Conservation (phyloP, 495 filamentous ascomycete species). For the Hypoxylon rickii region DNA sequence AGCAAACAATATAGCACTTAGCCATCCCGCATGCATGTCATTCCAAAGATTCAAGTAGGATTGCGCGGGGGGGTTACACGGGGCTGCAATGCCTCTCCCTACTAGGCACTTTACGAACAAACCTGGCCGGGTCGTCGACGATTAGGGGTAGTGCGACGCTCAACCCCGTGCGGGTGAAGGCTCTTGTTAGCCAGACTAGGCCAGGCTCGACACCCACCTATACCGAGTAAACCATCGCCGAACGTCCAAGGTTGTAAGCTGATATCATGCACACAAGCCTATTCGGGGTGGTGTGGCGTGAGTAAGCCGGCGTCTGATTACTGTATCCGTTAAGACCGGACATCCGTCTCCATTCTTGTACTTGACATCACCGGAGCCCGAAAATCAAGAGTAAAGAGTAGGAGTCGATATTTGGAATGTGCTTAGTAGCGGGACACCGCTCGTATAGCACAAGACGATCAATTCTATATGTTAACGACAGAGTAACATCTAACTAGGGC, state of each 20-base stretch:
- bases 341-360: slow-evolving; percentile 29
- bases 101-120: neutral
- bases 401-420: slow-evolving; percentile 6
- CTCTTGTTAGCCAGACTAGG: slow-evolving; percentile 22
- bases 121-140: neutral
- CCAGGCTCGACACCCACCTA: slow-evolving; percentile 13
- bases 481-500: no score
- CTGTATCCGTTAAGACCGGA: slow-evolving; percentile 27
- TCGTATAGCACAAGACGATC: slow-evolving; percentile 1
- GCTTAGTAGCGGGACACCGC: neutral
- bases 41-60: slow-evolving; percentile 1
- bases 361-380: slow-evolving; percentile 32
- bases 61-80: slow-evolving; percentile 13
- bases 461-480: neutral
- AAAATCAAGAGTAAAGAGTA: slow-evolving; percentile 18
- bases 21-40: neutral
- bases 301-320: slow-evolving; percentile 37
- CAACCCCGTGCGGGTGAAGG: slow-evolving; percentile 14
- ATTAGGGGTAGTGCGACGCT: slow-evolving; percentile 6
- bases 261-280: slow-evolving; percentile 13
- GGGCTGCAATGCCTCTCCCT: slow-evolving; percentile 8
- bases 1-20: no score
- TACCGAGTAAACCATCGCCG: slow-evolving; percentile 7
- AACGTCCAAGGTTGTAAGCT: slow-evolving; percentile 20
- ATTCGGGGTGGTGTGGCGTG: slow-evolving; percentile 27